Evolutionary conservation across 2,329 filamentous ascomycete genomes (phyloP).

Genomic region (Nannizzia gypsea): DNA sequence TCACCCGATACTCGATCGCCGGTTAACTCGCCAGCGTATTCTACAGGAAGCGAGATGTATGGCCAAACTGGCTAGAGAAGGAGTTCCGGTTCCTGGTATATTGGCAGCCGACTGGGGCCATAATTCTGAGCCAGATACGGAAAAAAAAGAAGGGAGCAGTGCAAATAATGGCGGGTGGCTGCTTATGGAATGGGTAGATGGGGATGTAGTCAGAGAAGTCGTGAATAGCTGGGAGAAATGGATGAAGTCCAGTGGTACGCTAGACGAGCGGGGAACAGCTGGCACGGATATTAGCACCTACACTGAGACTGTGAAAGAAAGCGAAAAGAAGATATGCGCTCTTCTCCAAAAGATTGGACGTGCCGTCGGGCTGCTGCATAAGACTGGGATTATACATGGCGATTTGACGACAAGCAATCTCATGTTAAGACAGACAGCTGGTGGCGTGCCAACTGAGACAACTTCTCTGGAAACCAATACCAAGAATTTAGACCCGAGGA

Average conservation of each 20-base stretch:
- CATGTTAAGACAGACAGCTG: slow-evolving; percentile 52
- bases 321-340: slow-evolving; percentile 43
- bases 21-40: slow-evolving; percentile 75
- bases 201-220: slow-evolving; percentile 55
- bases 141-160: slow-evolving; percentile 40
- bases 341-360: slow-evolving; percentile 60
- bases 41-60: slow-evolving; percentile 81
- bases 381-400: slow-evolving; percentile 78
- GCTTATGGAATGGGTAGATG: slow-evolving; percentile 74
- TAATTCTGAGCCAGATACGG: slow-evolving; percentile 7
- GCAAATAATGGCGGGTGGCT: slow-evolving; percentile 63
- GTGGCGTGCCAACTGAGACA: slow-evolving; percentile 11
- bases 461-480: slow-evolving; percentile 14
- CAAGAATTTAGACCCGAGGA: neutral
- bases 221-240: slow-evolving; percentile 57
- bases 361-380: slow-evolving; percentile 66
- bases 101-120: slow-evolving; percentile 54
- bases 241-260: slow-evolving; percentile 22
- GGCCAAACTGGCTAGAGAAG: slow-evolving; percentile 64
- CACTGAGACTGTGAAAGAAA: slow-evolving; percentile 21
- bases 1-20: slow-evolving; percentile 76
- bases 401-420: slow-evolving; percentile 96
- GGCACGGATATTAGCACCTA: slow-evolving; percentile 19
- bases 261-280: slow-evolving; percentile 15
- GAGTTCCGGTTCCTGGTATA: slow-evolving; percentile 69